These are phyloP conservation scores for Pythium aristosporum DNA, from an alignment of 352 stramenopile species.

Conservation along the genomic window DNA sequence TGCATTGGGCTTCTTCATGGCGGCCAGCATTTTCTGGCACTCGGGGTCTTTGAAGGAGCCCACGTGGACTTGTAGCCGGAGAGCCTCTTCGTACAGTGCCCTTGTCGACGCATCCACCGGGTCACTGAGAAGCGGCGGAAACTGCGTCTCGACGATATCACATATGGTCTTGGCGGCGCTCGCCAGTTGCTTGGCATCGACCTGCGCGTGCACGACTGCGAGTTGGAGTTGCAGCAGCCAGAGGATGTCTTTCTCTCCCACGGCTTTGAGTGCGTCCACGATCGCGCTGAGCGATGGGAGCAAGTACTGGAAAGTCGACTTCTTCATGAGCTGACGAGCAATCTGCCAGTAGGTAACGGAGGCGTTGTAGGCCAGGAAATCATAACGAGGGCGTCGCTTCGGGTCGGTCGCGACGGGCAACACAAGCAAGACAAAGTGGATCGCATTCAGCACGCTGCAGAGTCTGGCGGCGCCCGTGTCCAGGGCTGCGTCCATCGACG, in stretches of 20 bases:
- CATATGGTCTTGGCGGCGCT: constrained; percentile 59
- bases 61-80: constrained; percentile 68
- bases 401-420: constrained; percentile 67
- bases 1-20: constrained; percentile 43
- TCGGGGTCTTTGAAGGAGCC: constrained; percentile 73
- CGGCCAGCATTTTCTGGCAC: constrained; percentile 72
- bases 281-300: constrained; percentile 59
- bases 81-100: constrained; percentile 61
- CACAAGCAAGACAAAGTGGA: constrained; percentile 73
- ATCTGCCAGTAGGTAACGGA: constrained; percentile 88
- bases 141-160: constrained; percentile 65
- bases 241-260: constrained; percentile 64
- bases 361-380: constrained; percentile 92
- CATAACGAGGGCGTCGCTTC: constrained; percentile 66
- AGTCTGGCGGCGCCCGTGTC: constrained; percentile 45
- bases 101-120: constrained; percentile 27
- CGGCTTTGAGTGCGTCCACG: constrained; percentile 65
- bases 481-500: constrained; percentile 37
- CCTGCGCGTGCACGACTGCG: constrained; percentile 60
- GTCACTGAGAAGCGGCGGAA: constrained; percentile 42
- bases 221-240: constrained; percentile 72
- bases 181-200: constrained; percentile 64
- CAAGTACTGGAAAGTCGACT: constrained; percentile 70
- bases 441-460: constrained; percentile 63
- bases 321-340: constrained; percentile 80